Conservation (phyloP, 2,329 filamentous ascomycete species). For the Balansia obtecta region DNA sequence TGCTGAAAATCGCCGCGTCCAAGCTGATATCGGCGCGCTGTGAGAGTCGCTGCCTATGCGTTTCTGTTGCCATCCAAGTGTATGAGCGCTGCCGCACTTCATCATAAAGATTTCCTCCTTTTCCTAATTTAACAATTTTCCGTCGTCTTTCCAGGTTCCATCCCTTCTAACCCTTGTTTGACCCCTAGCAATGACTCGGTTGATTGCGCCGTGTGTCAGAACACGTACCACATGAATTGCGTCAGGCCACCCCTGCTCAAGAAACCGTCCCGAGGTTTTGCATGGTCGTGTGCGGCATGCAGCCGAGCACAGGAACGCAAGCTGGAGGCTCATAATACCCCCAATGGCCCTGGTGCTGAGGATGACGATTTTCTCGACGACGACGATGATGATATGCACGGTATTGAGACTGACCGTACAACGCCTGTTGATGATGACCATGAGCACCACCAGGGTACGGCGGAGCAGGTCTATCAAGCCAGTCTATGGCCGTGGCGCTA, state of each 20-base stretch:
- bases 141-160: not conserved
- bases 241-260: conserved; percentile 85
- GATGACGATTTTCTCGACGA: conserved; percentile 53
- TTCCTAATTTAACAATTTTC: not conserved
- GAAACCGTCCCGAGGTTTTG: conserved; percentile 94
- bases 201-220: conserved; percentile 87
- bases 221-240: conserved; percentile 98
- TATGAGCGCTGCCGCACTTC: not conserved
- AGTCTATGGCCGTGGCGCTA: conserved; percentile 96
- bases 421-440: conserved; percentile 52
- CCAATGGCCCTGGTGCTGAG: conserved; percentile 58
- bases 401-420: conserved; percentile 44
- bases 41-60: not conserved
- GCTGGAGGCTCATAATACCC: conserved; percentile 79
- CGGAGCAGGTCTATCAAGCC: conserved; percentile 82
- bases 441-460: conserved; percentile 49
- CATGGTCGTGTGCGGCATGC: conserved; percentile 93
- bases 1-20: not conserved
- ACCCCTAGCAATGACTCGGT: conserved; percentile 71
- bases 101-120: not conserved
- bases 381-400: conserved; percentile 56
- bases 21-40: not conserved
- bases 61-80: not conserved
- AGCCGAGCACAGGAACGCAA: conserved; percentile 91
- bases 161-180: not conserved